A percentile compares a stretch with the other conserved stretches of the same genome.
Conservation (phyloP, 768 basidiomycete genomes). For the Termitomyces sp. region DNA sequence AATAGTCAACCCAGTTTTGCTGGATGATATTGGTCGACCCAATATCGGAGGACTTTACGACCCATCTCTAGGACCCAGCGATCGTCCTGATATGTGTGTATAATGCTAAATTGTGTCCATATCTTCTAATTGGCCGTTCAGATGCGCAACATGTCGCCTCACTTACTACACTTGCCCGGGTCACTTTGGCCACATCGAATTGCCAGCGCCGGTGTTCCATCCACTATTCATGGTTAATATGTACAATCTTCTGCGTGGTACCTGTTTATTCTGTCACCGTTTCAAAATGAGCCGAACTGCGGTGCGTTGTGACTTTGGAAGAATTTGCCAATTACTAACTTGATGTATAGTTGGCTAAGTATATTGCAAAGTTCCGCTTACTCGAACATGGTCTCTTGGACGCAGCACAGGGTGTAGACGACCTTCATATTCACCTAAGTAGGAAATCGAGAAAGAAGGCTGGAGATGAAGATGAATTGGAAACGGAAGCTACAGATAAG, state of each 20-base stretch:
- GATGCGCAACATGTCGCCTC: constrained; percentile 90
- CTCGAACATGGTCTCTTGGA: constrained; percentile 87
- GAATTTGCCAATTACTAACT: constrained; percentile 1
- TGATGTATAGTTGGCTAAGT: constrained; percentile 63
- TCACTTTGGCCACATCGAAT: constrained; percentile 96
- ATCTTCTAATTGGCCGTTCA: constrained; percentile 26
- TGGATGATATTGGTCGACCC: constrained; percentile 92
- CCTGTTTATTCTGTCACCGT: constrained; percentile 91
- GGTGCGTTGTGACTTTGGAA: constrained; percentile 32
- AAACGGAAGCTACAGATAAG: constrained; percentile 32
- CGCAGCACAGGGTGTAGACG: constrained; percentile 73
- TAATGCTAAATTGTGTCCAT: background rate
- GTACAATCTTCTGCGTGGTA: constrained; percentile 80
- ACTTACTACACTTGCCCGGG: constrained; percentile 95
- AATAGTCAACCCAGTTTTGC: constrained; percentile 86
- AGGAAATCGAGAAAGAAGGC: constrained; percentile 25
- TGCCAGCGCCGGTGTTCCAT: constrained; percentile 93
- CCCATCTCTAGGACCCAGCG: constrained; percentile 88
- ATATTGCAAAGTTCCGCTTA: constrained; percentile 78
- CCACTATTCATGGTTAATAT: constrained; percentile 93
- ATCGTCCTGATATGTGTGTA: constrained; percentile 85
- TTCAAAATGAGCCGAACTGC: constrained; percentile 77
- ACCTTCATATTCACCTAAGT: constrained; percentile 43
- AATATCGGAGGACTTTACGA: constrained; percentile 93
- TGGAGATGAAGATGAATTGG: constrained; percentile 32